These are phyloP conservation scores for Macrophomina phaseolina DNA, from an alignment of 2,329 filamentous ascomycete genomes.

Conservation along the genomic window DNA sequence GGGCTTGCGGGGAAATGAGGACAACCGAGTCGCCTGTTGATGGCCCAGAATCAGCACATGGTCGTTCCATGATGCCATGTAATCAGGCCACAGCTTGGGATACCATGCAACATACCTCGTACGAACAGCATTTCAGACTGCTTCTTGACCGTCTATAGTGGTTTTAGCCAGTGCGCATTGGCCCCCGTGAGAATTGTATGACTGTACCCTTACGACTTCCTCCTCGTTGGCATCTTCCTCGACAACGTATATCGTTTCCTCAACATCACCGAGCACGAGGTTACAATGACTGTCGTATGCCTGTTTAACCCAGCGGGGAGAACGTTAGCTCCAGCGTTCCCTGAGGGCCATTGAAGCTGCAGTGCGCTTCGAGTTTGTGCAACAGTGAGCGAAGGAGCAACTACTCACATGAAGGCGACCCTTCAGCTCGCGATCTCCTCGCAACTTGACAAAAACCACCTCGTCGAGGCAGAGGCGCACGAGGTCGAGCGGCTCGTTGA, in stretches of 20 bases:
- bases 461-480: conserved; percentile 95
- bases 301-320: conserved; percentile 54
- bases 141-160: conserved; percentile 81
- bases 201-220: conserved; percentile 44
- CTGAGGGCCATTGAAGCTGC: background rate
- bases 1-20: conserved; percentile 51
- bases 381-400: too few relatives aligned
- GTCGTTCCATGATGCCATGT: conserved; percentile 21
- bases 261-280: conserved; percentile 90
- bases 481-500: conserved; percentile 92
- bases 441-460: conserved; percentile 94
- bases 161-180: conserved; percentile 11
- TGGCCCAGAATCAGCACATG: conserved; percentile 19
- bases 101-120: conserved; percentile 67
- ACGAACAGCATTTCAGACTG: conserved; percentile 99
- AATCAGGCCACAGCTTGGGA: conserved; percentile 27
- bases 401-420: conserved; percentile 82
- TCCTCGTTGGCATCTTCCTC: conserved; percentile 86
- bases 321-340: conserved; percentile 12
- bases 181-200: background rate
- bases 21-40: conserved; percentile 56
- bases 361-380: background rate
- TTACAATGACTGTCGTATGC: conserved; percentile 99
- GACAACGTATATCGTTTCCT: conserved; percentile 94
- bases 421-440: conserved; percentile 94